These are phyloP conservation scores for Suillus weaverae DNA, from an alignment of 768 basidiomycete genomes.

Conservation along the genomic window DNA sequence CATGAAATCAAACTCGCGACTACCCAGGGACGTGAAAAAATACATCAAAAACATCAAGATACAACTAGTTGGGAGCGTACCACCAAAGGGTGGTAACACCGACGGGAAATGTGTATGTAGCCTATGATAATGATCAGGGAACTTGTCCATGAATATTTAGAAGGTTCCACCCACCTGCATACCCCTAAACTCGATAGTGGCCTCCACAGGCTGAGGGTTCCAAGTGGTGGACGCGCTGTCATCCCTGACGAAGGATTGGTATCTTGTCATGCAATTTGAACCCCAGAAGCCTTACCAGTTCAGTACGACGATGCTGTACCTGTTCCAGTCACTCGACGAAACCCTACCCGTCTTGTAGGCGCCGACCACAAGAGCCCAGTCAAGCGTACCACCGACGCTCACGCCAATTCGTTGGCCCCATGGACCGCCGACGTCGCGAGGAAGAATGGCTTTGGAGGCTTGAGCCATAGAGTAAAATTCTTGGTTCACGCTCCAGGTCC, in stretches of 20 bases:
- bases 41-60: background rate
- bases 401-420: slow-evolving; percentile 70
- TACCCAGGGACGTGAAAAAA: background rate
- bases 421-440: slow-evolving; percentile 65
- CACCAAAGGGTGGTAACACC: slow-evolving; percentile 63
- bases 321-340: slow-evolving; percentile 53
- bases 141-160: slow-evolving; percentile 2
- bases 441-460: slow-evolving; percentile 70
- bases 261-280: background rate
- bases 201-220: slow-evolving; percentile 52
- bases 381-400: slow-evolving; percentile 53
- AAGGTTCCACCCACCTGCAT: slow-evolving; percentile 44
- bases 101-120: slow-evolving; percentile 75
- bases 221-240: slow-evolving; percentile 50
- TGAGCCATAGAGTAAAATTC: slow-evolving; percentile 80
- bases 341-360: slow-evolving; percentile 64
- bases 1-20: too few species aligned
- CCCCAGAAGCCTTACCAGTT: slow-evolving; percentile 47
- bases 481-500: slow-evolving; percentile 65
- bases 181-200: slow-evolving; percentile 66
- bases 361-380: slow-evolving; percentile 61
- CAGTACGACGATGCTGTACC: slow-evolving; percentile 72
- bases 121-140: slow-evolving; percentile 35
- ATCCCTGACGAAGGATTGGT: slow-evolving; percentile 33
- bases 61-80: slow-evolving; percentile 33